phyloP scores from a whole-genome alignment of 2,329 filamentous ascomycete genomes.

The Stemphylium beticola region DNA sequence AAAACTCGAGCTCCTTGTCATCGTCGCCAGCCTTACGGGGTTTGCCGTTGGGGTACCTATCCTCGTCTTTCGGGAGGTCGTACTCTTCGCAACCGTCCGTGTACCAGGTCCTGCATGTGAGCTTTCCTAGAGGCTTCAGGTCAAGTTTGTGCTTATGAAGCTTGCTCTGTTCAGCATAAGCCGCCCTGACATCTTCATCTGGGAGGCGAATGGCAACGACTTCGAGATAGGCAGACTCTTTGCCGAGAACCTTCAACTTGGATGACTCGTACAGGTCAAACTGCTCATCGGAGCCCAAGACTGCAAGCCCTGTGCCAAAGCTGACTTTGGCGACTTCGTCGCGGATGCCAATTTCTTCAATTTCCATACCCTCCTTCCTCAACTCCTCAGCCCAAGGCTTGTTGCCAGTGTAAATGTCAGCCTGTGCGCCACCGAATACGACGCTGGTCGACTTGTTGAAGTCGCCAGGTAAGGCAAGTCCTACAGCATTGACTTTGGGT shows the following conservation, averaged over 20 bases:
- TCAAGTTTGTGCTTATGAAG: conserved; percentile 42
- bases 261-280: conserved; percentile 45
- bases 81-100: conserved; percentile 50
- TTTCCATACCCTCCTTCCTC: conserved; percentile 22
- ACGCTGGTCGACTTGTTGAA: conserved; percentile 80
- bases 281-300: conserved; percentile 51
- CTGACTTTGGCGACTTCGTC: conserved; percentile 56
- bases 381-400: conserved; percentile 50
- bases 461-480: conserved; percentile 68
- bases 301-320: conserved; percentile 58
- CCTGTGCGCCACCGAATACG: conserved; percentile 66
- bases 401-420: conserved; percentile 50
- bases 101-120: conserved; percentile 59
- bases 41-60: conserved; percentile 32
- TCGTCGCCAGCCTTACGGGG: conserved; percentile 40
- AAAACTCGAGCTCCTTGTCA: conserved; percentile 58
- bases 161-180: conserved; percentile 54
- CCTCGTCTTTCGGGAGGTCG: conserved; percentile 46
- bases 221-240: conserved; percentile 44
- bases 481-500: conserved; percentile 61
- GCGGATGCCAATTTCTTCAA: conserved; percentile 49
- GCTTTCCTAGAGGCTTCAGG: conserved; percentile 60
- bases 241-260: conserved; percentile 24
- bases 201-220: conserved; percentile 58
- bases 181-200: conserved; percentile 50